These are phyloP conservation scores for Russula sp. DNA, from an alignment of 768 basidiomycete species.

Conservation along the genomic window DNA sequence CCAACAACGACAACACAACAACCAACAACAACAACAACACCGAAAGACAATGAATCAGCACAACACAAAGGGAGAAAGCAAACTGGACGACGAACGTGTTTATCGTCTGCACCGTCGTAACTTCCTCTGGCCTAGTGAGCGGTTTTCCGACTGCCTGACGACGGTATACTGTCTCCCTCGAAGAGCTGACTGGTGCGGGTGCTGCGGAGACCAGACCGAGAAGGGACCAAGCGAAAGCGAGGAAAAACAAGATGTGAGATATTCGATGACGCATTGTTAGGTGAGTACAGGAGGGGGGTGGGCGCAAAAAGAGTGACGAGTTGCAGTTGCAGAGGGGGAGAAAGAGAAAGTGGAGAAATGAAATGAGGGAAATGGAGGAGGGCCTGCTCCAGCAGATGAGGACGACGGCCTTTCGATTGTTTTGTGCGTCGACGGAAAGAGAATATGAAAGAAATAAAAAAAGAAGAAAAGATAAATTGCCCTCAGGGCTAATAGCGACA, in stretches of 20 bases:
- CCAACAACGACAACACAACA: constrained; percentile 7
- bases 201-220: constrained; percentile 13
- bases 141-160: constrained; percentile 32
- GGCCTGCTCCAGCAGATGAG: constrained; percentile 41
- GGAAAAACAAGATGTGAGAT: constrained; percentile 5
- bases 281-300: constrained; percentile 20
- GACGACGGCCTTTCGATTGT: constrained; percentile 31
- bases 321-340: constrained; percentile 10
- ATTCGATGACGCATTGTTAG: constrained; percentile 34
- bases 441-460: constrained; percentile 22
- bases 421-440: constrained; percentile 26
- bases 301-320: constrained; percentile 25
- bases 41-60: background rate
- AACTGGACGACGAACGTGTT: constrained; percentile 43
- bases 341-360: too few relatives aligned
- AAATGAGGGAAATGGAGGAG: constrained; percentile 40
- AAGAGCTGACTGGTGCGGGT: constrained; percentile 1
- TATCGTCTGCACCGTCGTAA: constrained; percentile 39
- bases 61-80: too few relatives aligned
- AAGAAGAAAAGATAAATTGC: constrained; percentile 33
- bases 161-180: constrained; percentile 15
- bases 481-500: constrained; percentile 36
- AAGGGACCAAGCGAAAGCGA: constrained; percentile 6
- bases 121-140: constrained; percentile 37
- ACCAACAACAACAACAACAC: background rate